Base-by-base conservation (phyloP, 2,329 filamentous ascomycete genomes). In the Cadophora gregata region DNA sequence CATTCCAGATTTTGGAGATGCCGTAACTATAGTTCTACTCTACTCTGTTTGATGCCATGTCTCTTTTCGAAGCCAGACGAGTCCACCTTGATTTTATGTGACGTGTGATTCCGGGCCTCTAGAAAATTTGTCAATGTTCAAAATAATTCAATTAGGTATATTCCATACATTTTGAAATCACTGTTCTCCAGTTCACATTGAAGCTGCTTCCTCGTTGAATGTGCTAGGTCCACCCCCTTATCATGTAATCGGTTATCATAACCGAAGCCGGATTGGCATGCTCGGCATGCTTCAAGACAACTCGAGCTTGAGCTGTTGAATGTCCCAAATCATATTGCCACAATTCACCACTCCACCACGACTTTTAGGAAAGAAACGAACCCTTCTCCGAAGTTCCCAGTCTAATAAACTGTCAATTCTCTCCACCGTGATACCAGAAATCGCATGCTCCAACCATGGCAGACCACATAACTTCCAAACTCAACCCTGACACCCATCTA, bases 401-500 rank as follows among this genome's bases (percentile, higher is more conserved):
- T 29, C 14, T 53, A 53, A 16, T 16, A 16, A 53, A 1, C 33
- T 36, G 9, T 42, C 6, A 14, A 45, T 5, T 8, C 24, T 31
- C 16, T 48, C 21, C 27, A 21, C 5, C n/a, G 4, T n/a, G 10
- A 24, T 8, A 42, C 4, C 7, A 2, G 27, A 2, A 21, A 29
- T 31, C 42, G 48, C 36, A 58, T 31, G 50, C 8, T 25, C 24
- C 53, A 64, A 71, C 50, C 19, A 90, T 90, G 87, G 86, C 83
- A 51, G 85, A 88, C 76, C 81, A 84, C 74, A 83, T 85, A 74
- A 86, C 86, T 64, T 87, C 87, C 60, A 90, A 88, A 79, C 85
- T 94, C 73, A 90, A 92, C 75, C 89, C 92, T 72, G 88, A 89
- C 74, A 88, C 88, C 70, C 92, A 95, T 76, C 85, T 94, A 58